phyloP scores from a whole-genome alignment of 352 stramenopile species.

The Pythium monospermum region DNA sequence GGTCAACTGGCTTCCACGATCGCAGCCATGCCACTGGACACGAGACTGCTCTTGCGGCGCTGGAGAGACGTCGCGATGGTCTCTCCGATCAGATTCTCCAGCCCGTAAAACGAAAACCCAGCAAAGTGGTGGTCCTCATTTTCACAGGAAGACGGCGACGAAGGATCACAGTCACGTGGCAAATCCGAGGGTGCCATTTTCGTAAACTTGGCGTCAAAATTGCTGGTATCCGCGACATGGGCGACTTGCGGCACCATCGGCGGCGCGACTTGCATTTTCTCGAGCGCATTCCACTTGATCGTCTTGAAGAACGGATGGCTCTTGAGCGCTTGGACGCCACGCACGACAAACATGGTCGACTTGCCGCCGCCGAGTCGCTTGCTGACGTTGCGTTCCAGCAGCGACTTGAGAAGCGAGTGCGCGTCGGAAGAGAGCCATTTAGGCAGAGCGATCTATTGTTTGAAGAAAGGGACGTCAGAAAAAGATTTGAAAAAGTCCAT shows the following conservation, averaged over 20 bases:
- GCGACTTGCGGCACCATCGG: slow-evolving; percentile 87
- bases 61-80: slow-evolving; percentile 18
- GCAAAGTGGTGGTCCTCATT: slow-evolving; percentile 58
- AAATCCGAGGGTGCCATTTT: slow-evolving; percentile 60
- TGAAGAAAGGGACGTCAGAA: no score
- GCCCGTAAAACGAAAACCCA: slow-evolving; percentile 70
- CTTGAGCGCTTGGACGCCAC: slow-evolving; percentile 94
- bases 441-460: slow-evolving; percentile 50
- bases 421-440: slow-evolving; percentile 81
- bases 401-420: slow-evolving; percentile 92
- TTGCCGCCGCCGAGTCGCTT: slow-evolving; percentile 92
- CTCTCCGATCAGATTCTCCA: slow-evolving; percentile 28
- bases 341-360: slow-evolving; percentile 97
- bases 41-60: slow-evolving; percentile 18
- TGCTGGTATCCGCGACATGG: slow-evolving; percentile 87
- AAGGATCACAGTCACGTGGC: slow-evolving; percentile 40
- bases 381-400: slow-evolving; percentile 95
- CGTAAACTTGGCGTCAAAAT: slow-evolving; percentile 95
- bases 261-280: slow-evolving; percentile 85
- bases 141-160: no score
- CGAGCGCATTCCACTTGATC: slow-evolving; percentile 92
- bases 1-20: slow-evolving; percentile 10
- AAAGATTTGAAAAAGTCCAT: neutral
- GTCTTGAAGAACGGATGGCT: slow-evolving; percentile 91
- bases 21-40: slow-evolving; percentile 3